Base-by-base conservation (phyloP, 2,329 filamentous ascomycete species). In the Ceratocystis lukuohia region DNA sequence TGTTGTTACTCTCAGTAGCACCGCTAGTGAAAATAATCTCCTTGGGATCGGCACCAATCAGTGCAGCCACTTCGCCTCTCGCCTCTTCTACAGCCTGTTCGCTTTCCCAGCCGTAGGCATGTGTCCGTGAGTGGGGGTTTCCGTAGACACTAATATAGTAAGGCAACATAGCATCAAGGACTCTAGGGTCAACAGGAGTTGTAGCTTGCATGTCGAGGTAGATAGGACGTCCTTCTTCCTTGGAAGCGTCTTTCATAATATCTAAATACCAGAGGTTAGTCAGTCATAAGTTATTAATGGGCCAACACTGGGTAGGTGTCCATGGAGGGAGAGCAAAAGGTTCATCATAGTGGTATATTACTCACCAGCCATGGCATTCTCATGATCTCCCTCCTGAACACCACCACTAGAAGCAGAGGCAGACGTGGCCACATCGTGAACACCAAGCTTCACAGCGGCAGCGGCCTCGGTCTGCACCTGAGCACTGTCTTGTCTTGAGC, bases 1-100 rank as follows among this genome's bases (percentile, higher is more conserved):
- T 99, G 73, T 99, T 99, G 78, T 99, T 99, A 74, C 91, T 96
- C 79, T 99, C 94, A 0, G 94, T 99, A 17, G 94, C 94, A 66
- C 94, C 94, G 72, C 92, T 96, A 5, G 94, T 99, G 78, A 99
- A 97, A 72, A 99, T 95, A 70, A 99, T 97, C 75, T 99, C 94
- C 77, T 99, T 99, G 5, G 94, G 80, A 74, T 99, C 91, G 33
- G 94, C 94, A 30, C 93, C 93, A 70, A 99, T 94, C 66, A 99
- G 82, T 48, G 82, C 82, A 2, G 94, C 94, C 70, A 97, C 82
- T 73, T 97, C 84, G 71, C 83, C 83, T 72, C 94, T 85, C 56
- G 94, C 92, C 69, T 90, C 83, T 75, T 99, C 94, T 25, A 96
- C 88, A 0, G 89, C 93, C 77, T 92, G 91, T 73, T 99, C 94